phyloP scores from a whole-genome alignment of 345 rosid genomes.

The Lenwebbia sp. region DNA sequence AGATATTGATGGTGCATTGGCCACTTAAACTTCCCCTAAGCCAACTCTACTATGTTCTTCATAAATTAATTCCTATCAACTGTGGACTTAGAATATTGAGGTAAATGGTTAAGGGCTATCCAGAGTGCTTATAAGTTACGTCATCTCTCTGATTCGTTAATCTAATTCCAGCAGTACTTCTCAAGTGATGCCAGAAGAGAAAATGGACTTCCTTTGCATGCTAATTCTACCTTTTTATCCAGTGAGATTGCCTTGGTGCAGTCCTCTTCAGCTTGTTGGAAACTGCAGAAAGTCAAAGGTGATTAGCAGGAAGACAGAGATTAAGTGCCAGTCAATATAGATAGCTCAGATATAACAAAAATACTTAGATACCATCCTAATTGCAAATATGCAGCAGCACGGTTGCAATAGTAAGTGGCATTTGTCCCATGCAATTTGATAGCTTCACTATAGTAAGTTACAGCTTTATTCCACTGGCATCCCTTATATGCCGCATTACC shows the following conservation, averaged over 20 bases:
- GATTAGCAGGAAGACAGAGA: not conserved
- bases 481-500: conserved; percentile 92
- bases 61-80: not conserved
- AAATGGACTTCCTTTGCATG: not conserved
- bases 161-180: not conserved
- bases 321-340: not conserved
- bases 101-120: not conserved
- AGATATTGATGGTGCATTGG: not conserved
- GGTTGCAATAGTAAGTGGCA: conserved; percentile 69
- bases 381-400: conserved; percentile 87
- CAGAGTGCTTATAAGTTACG: not conserved
- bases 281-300: conserved; percentile 30
- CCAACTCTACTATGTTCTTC: not conserved
- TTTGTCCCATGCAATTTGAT: conserved; percentile 59
- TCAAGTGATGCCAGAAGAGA: not conserved
- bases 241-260: conserved; percentile 66
- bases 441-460: conserved; percentile 71
- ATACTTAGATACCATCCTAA: conserved; percentile 44
- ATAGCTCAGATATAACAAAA: not conserved
- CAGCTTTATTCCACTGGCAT: conserved; percentile 78
- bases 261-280: conserved; percentile 86
- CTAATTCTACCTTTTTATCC: conserved; percentile 59
- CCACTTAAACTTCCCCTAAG: not conserved
- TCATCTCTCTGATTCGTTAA: not conserved
- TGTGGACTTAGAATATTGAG: not conserved